Percentiles rank a stretch among this genome's conserved stretches.
These are phyloP conservation scores for slime mould (Dictyostelium discoideum) DNA, from an alignment of 78 protist species.

Conservation along the genomic window DNA sequence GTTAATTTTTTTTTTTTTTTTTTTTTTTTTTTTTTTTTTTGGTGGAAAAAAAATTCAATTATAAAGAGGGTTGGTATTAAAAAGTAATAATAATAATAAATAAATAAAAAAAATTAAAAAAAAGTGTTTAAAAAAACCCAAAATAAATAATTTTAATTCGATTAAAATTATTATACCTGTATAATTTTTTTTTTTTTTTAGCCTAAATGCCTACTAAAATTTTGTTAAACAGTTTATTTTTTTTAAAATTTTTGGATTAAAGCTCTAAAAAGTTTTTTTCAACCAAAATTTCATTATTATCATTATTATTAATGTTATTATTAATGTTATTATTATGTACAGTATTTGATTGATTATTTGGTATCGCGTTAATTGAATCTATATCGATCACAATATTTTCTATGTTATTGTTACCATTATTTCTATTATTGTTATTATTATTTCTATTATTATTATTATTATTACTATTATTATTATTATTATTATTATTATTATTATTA, in stretches of 20 bases:
- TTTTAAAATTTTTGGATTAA: not conserved
- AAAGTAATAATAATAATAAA: too few species aligned
- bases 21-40: too few species aligned
- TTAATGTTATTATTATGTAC: not conserved
- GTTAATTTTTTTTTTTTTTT: too few species aligned
- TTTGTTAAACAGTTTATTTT: not conserved
- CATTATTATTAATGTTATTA: too few species aligned
- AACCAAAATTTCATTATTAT: not conserved
- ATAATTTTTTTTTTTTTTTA: too few species aligned
- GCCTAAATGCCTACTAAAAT: too few species aligned
- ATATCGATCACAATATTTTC: not conserved
- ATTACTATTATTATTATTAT: not conserved
- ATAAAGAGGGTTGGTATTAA: too few species aligned
- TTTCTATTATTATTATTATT: not conserved
- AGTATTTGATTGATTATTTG: not conserved
- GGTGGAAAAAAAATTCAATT: too few species aligned
- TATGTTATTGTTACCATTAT: not conserved
- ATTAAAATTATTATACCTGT: too few species aligned
- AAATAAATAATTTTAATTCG: too few species aligned
- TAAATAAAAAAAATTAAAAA: too few species aligned
- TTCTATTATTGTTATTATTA: not conserved
- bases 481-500: not conserved
- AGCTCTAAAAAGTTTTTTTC: not conserved
- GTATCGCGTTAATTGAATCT: not conserved
- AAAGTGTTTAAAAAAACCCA: too few species aligned